Percentiles rank a stretch among this genome's conserved stretches.
phyloP scores from a whole-genome alignment of 2,329 filamentous ascomycete species.

The Phialophora expanda region DNA sequence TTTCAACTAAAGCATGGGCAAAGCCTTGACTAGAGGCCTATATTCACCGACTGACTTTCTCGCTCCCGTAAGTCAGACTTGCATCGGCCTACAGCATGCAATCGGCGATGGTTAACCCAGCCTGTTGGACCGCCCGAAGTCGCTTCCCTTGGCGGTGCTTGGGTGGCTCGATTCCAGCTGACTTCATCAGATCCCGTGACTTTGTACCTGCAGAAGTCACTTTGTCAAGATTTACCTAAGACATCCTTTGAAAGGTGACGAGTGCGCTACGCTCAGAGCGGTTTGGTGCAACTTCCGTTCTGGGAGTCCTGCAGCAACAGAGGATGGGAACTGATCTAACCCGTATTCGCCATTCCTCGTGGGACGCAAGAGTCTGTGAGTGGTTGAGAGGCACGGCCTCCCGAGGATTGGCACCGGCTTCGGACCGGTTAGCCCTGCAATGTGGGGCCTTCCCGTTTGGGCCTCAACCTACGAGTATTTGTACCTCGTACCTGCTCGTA shows the following conservation, averaged over 20 bases:
- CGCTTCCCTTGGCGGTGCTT: too few species aligned
- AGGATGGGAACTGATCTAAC: neutral
- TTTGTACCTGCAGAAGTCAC: conserved; percentile 15
- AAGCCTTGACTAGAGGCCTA: neutral
- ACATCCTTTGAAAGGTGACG: neutral
- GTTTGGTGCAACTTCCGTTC: neutral
- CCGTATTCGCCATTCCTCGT: neutral
- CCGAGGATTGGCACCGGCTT: neutral
- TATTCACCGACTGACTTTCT: neutral
- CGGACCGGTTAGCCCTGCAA: neutral
- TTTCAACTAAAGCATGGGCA: neutral
- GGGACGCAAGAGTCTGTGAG: neutral
- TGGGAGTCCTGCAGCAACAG: neutral
- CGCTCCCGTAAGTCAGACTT: neutral
- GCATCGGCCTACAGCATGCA: neutral
- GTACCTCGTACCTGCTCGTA: too few species aligned
- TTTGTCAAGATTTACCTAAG: conserved; percentile 20
- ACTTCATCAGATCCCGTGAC: neutral
- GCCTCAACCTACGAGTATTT: neutral
- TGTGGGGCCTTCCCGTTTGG: neutral
- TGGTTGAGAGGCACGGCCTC: neutral
- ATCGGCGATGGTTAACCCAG: conserved; percentile 2
- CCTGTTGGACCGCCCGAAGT: neutral
- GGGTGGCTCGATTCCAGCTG: neutral
- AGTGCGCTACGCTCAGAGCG: neutral